A percentile compares a stretch with the other conserved stretches of the same genome.
These are phyloP conservation scores for Pterocarpus macrocarpus DNA, from an alignment of 306 rosid genomes.

Conservation along the genomic window DNA sequence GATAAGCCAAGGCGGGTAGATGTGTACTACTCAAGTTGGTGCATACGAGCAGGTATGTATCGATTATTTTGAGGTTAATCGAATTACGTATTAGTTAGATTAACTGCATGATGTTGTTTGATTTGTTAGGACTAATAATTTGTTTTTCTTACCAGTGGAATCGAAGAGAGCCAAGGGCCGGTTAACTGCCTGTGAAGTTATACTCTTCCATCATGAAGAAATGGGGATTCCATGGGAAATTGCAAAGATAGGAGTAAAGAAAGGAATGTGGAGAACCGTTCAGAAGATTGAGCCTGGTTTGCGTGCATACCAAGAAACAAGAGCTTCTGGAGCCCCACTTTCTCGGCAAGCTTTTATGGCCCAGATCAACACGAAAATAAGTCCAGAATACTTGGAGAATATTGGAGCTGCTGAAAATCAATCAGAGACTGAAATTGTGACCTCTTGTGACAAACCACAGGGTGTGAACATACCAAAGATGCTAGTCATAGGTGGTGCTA, in stretches of 20 bases:
- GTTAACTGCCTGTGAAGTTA: conserved; percentile 85
- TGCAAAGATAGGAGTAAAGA: conserved; percentile 89
- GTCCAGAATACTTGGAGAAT: conserved; percentile 62
- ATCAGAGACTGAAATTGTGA: conserved; percentile 43
- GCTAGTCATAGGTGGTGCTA: conserved; percentile 80
- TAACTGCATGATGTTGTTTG: background rate
- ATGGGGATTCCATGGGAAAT: conserved; percentile 99
- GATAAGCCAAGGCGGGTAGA: conserved; percentile 72
- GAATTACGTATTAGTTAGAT: background rate
- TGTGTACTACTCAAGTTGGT: conserved; percentile 73
- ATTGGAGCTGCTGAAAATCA: conserved; percentile 55
- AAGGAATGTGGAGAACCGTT: conserved; percentile 97
- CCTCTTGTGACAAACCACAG: conserved; percentile 60
- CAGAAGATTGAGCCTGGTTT: conserved; percentile 91
- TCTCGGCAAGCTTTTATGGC: conserved; percentile 79
- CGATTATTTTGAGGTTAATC: background rate
- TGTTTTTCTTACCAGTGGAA: conserved; percentile 63
- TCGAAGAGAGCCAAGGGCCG: conserved; percentile 69
- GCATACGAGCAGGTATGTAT: conserved; percentile 68
- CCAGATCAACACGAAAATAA: conserved; percentile 60
- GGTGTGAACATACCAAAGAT: conserved; percentile 63
- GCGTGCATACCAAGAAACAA: conserved; percentile 78
- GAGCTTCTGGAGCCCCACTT: conserved; percentile 66
- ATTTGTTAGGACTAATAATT: conserved; percentile 34
- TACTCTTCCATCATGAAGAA: conserved; percentile 93